These are phyloP conservation scores for Boeremia lycopersici DNA, from an alignment of 2,329 filamentous ascomycete genomes.

Conservation along the genomic window DNA sequence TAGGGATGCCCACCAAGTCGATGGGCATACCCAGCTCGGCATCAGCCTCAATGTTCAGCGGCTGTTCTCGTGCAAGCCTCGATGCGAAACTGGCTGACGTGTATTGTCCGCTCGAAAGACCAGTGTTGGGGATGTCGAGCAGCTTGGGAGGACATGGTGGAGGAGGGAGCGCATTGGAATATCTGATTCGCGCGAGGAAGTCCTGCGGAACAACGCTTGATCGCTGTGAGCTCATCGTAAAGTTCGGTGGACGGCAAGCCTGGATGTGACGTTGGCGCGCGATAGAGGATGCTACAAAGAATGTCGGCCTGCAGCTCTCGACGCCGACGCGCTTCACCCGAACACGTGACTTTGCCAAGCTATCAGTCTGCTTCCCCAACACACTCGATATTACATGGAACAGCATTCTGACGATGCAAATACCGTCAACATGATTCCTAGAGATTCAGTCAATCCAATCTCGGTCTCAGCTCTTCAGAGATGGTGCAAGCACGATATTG, in stretches of 20 bases:
- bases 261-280: slow-evolving; percentile 12
- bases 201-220: slow-evolving; percentile 74
- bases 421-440: neutral
- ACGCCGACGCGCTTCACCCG: slow-evolving; percentile 26
- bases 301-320: slow-evolving; percentile 31
- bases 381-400: neutral
- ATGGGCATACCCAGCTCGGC: slow-evolving; percentile 97
- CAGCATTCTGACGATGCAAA: neutral
- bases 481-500: too few relatives aligned
- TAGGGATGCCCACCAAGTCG: slow-evolving; percentile 91
- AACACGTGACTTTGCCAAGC: slow-evolving; percentile 12
- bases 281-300: slow-evolving; percentile 28
- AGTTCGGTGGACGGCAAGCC: slow-evolving; percentile 4
- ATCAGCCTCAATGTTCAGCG: slow-evolving; percentile 95
- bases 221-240: slow-evolving; percentile 34
- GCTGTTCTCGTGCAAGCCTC: slow-evolving; percentile 85
- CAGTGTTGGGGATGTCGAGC: slow-evolving; percentile 93
- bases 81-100: slow-evolving; percentile 90
- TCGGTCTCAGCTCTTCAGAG: neutral
- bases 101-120: slow-evolving; percentile 84
- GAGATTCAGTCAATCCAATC: neutral
- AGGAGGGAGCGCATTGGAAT: slow-evolving; percentile 92
- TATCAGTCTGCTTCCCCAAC: neutral
- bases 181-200: slow-evolving; percentile 94
- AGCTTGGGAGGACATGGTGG: slow-evolving; percentile 95